Evolutionary conservation across 495 filamentous ascomycete species (phyloP), one percentile per base, ranked within the genome.

Genomic region (Talaromyces thailandensis): DNA sequence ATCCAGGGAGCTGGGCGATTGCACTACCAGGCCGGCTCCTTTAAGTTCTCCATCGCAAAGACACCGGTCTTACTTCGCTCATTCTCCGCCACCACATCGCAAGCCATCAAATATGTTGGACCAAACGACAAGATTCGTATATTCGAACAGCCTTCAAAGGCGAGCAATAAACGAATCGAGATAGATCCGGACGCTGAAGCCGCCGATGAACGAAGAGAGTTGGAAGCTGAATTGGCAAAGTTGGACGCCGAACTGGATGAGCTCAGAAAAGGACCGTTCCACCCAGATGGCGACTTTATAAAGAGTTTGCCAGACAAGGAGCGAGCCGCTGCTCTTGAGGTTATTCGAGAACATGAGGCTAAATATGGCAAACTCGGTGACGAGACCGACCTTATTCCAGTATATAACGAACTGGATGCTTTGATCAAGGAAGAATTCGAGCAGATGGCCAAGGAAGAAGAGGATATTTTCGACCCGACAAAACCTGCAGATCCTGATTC

Each of bases 191-290:
- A 86, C 66, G 74, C 81, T 32, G 77, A 87, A 65, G 80, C 82
- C 56, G 63, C 73, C 26, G 70, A 67, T 52, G 80, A 79, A 14
- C 69, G 69, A 37, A 71, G 78, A 57, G 76, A 75, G 31, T 61
- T 82, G 24, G 73, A 81, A 58, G 70, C 79, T 21, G 66, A 74
- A 62, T 73, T 79, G 35, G 71, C 76, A 55, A 77, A 80, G 63
- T 65, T 88, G 32, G 82, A 88, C 62, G 67, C 77, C 60, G 78
- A 88, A 64, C 74, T 89, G 62, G 70, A 80, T 68, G 62, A 75
- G 62, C 28, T 76, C 35, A 71, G 75, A 55, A 73, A 76, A 60
- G 76, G 75, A 0, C 76, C 76, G 18, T 79, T 73, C 56, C 66
- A 69, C n/a, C 71, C 73, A 31, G 72, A 79, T 61, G 73, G 78